Conservation (phyloP, 768 basidiomycete species). For the Ramaria sp. region DNA sequence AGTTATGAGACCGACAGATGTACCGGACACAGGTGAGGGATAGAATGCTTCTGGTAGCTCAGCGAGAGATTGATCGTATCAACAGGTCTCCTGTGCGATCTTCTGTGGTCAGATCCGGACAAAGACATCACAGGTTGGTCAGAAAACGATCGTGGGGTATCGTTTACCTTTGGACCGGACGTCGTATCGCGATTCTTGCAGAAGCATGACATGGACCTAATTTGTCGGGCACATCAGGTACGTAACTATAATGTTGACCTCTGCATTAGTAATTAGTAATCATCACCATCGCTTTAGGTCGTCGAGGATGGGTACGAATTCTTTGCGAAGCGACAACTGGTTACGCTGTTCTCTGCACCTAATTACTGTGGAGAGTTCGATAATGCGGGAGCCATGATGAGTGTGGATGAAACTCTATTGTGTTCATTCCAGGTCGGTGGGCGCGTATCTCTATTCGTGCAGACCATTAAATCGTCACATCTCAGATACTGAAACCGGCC, state of each 20-base stretch:
- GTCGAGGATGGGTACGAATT: conserved; percentile 99
- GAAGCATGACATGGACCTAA: conserved; percentile 99
- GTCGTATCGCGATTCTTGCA: conserved; percentile 97
- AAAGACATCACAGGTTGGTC: conserved; percentile 99
- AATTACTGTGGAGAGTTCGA: conserved; percentile 96
- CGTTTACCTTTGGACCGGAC: conserved; percentile 97
- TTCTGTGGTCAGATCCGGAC: conserved; percentile 98
- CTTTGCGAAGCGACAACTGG: conserved; percentile 94
- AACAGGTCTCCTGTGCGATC: conserved; percentile 84
- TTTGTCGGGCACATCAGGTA: conserved; percentile 96
- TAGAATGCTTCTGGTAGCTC: neutral
- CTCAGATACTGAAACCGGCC: conserved; percentile 92
- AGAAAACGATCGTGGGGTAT: conserved; percentile 98
- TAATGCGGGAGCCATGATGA: conserved; percentile 99
- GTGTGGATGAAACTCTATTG: conserved; percentile 91
- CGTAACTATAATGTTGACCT: conserved; percentile 18
- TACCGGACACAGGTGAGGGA: conserved; percentile 88
- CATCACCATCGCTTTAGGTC: conserved; percentile 40
- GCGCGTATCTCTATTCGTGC: neutral
- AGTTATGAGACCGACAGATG: conserved; percentile 98
- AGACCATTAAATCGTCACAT: conserved; percentile 5
- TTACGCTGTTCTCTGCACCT: conserved; percentile 94
- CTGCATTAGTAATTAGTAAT: neutral
- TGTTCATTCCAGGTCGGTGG: conserved; percentile 90
- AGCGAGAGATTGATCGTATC: neutral